A percentile compares a stretch with the other conserved stretches of the same genome.
These are phyloP conservation scores for Groenewaldozyma tartarivorans DNA, from an alignment of 805 yeast species.

Conservation along the genomic window DNA sequence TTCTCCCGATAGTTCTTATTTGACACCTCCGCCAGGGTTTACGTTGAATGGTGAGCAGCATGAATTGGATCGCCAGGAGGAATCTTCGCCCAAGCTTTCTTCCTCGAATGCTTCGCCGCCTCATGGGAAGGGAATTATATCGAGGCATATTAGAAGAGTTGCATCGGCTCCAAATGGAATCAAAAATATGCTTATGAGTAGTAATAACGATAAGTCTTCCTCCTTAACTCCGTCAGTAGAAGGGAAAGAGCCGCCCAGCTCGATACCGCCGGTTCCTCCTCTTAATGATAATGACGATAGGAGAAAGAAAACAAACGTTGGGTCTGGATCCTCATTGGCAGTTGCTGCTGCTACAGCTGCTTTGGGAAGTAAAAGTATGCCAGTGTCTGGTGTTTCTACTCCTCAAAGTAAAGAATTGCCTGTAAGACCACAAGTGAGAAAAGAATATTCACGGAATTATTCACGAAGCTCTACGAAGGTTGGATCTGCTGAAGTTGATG, in stretches of 20 bases:
- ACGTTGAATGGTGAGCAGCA: too few relatives aligned
- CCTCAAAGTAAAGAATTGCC: neutral
- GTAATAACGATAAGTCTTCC: conserved; percentile 2
- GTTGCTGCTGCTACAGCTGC: neutral
- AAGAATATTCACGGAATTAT: conserved; percentile 50
- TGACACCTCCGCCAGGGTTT: too few relatives aligned
- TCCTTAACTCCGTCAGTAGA: neutral
- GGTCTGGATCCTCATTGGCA: conserved; percentile 3
- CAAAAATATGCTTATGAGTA: conserved; percentile 22
- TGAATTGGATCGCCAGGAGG: conserved; percentile 14
- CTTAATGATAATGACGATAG: too few relatives aligned
- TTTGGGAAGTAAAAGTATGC: neutral
- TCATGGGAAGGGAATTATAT: conserved; percentile 18
- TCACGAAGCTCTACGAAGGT: conserved; percentile 67
- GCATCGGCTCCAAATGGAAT: conserved; percentile 76
- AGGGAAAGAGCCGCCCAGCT: too few relatives aligned
- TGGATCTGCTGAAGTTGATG: conserved; percentile 71
- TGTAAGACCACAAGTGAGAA: conserved; percentile 21
- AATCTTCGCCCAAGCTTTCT: neutral
- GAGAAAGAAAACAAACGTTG: conserved; percentile 1
- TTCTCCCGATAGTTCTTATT: neutral
- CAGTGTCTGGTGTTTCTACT: conserved; percentile 2
- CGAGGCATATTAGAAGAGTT: conserved; percentile 48
- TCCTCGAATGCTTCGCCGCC: conserved; percentile 8
- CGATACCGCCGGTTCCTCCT: too few relatives aligned